A percentile compares a stretch with the other conserved stretches of the same genome.
Conservation (phyloP, 2,329 filamentous ascomycete genomes). For the Fusarium camptoceras region DNA sequence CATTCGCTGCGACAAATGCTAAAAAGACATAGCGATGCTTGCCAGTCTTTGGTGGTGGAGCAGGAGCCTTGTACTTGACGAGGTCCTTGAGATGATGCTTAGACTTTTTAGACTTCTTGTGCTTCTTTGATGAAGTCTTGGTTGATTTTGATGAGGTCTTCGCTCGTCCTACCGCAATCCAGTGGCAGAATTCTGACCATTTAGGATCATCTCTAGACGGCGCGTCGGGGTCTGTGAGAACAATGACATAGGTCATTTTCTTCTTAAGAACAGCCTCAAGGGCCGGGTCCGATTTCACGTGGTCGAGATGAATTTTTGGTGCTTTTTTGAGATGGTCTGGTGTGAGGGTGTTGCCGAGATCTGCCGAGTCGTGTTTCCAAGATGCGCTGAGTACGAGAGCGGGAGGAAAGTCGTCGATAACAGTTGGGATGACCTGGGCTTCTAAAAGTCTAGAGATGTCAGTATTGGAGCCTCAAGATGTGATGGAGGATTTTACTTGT, state of each 20-base stretch:
- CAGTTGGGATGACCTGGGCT: constrained; percentile 34
- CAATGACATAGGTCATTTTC: constrained; percentile 17
- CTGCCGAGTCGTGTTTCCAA: constrained; percentile 30
- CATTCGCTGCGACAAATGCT: constrained; percentile 34
- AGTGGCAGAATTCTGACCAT: constrained; percentile 43
- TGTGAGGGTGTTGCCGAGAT: constrained; percentile 32
- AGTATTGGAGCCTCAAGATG: rapidly evolving
- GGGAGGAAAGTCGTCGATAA: constrained; percentile 39
- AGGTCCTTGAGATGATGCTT: constrained; percentile 16
- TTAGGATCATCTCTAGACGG: constrained; percentile 38
- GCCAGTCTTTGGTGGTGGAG: constrained; percentile 35
- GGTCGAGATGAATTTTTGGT: constrained; percentile 1
- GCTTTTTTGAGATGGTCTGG: constrained; percentile 13
- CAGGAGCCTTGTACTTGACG: constrained; percentile 35
- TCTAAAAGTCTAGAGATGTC: not conserved
- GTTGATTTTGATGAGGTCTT: not conserved
- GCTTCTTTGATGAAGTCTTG: not conserved
- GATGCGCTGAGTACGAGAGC: constrained; percentile 15
- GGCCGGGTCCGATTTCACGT: not conserved
- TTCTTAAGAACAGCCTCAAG: not conserved
- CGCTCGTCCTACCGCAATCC: constrained; percentile 23
- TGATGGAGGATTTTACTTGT: not conserved
- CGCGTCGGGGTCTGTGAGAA: constrained; percentile 40
- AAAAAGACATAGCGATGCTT: constrained; percentile 43
- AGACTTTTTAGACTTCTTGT: not conserved